A percentile compares a stretch with the other conserved stretches of the same genome.
phyloP scores from a whole-genome alignment of 1,139 yeast species.

The Debaryomyces sp. region DNA sequence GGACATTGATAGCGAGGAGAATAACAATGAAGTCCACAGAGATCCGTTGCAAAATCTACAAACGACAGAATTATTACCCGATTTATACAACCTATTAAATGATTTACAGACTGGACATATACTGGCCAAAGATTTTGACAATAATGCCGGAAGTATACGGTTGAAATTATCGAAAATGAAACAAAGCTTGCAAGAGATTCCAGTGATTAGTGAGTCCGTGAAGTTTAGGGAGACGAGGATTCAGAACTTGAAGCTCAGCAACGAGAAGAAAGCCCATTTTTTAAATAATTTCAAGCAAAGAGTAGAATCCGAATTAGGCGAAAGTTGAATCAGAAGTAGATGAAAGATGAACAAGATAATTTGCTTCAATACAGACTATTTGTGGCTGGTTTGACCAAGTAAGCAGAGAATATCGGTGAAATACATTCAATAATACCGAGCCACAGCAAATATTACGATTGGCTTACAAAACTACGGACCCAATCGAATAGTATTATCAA shows the following conservation, averaged over 20 bases:
- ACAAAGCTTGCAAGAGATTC: conserved; percentile 36
- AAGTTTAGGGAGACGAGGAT: conserved; percentile 31
- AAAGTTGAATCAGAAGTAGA: neutral
- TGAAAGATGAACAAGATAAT: neutral
- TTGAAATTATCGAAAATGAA: conserved; percentile 37
- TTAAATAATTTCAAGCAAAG: conserved; percentile 22
- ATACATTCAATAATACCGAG: too few relatives aligned
- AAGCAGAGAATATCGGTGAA: neutral
- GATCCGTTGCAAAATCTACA: conserved; percentile 32
- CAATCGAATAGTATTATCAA: neutral
- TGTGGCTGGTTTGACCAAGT: neutral
- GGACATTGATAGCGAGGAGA: conserved; percentile 9
- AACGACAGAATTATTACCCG: conserved; percentile 41
- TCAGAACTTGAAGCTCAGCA: conserved; percentile 26
- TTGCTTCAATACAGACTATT: neutral
- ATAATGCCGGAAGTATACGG: conserved; percentile 45
- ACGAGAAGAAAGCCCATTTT: conserved; percentile 28
- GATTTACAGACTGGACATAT: conserved; percentile 38
- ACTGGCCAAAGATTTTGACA: conserved; percentile 49
- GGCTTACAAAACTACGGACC: neutral
- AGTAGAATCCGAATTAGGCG: conserved; percentile 14
- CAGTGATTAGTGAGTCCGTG: conserved; percentile 44
- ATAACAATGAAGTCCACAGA: conserved; percentile 10
- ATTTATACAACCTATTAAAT: conserved; percentile 38
- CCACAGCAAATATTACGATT: neutral